phyloP scores from a whole-genome alignment of 78 protist species.

The Salpingoeca rosetta region DNA sequence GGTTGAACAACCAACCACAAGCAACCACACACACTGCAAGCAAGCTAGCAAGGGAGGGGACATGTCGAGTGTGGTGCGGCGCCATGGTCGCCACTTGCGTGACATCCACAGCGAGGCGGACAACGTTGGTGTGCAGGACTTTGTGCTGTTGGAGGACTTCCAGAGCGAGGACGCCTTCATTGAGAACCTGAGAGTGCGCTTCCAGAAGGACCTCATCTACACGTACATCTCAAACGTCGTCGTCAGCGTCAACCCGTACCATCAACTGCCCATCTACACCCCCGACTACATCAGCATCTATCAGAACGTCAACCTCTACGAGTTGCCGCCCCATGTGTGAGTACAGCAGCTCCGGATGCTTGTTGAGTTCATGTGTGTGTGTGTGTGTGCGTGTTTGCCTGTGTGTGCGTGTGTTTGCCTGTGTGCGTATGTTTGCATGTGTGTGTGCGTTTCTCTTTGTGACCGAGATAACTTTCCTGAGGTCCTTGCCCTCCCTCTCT shows the following conservation, averaged over 20 bases:
- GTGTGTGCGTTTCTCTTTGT: too few species aligned
- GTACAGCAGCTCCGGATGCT: too few species aligned
- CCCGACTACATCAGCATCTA: background rate
- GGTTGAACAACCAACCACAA: too few species aligned
- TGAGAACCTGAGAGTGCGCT: slow-evolving; percentile 8
- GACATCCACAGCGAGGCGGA: background rate
- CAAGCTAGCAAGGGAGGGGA: too few species aligned
- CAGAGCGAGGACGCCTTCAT: background rate
- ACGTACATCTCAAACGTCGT: slow-evolving; percentile 9
- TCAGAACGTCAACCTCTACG: background rate
- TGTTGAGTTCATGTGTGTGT: too few species aligned
- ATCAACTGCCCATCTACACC: background rate
- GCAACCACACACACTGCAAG: too few species aligned
- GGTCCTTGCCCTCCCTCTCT: too few species aligned
- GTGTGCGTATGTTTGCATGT: too few species aligned
- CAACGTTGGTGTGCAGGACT: background rate
- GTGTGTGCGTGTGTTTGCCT: too few species aligned
- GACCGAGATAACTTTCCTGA: too few species aligned
- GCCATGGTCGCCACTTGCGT: background rate
- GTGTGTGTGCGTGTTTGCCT: too few species aligned
- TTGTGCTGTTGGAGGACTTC: background rate
- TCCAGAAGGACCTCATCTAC: background rate
- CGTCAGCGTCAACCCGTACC: slow-evolving; percentile 8
- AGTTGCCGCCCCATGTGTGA: background rate
- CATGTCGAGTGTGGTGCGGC: too few species aligned